Percentiles rank a stretch among this genome's conserved stretches.
phyloP scores from a whole-genome alignment of 2,329 filamentous ascomycete genomes.

The Paraphaeosphaeria minitans region DNA sequence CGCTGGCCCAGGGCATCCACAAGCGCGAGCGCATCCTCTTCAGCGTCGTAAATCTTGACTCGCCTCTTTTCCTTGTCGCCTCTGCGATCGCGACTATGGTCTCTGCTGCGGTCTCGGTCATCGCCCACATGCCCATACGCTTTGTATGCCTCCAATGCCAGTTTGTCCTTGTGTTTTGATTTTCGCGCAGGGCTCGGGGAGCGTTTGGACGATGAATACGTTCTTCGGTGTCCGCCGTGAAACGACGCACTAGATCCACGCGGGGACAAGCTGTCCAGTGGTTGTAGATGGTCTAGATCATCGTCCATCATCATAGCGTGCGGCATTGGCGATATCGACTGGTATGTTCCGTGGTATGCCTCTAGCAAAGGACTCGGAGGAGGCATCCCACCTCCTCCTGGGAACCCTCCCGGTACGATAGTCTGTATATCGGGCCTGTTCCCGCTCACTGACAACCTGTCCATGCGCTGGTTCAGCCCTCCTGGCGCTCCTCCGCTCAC shows the following conservation, averaged over 20 bases:
- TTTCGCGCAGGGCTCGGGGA: conserved; percentile 36
- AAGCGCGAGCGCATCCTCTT: conserved; percentile 76
- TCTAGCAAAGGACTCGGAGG: conserved; percentile 86
- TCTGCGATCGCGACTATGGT: conserved; percentile 17
- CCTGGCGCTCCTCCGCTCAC: conserved; percentile 36
- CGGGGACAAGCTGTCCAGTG: conserved; percentile 40
- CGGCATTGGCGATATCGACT: conserved; percentile 93
- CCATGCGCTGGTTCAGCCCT: conserved; percentile 50
- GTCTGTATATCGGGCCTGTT: conserved; percentile 49
- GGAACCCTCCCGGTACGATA: conserved; percentile 35
- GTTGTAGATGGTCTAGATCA: conserved; percentile 55
- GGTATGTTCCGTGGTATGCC: conserved; percentile 91
- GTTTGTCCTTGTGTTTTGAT: conserved; percentile 37
- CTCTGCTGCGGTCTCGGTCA: conserved; percentile 16
- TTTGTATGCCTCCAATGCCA: conserved; percentile 41
- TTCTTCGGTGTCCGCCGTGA: conserved; percentile 32
- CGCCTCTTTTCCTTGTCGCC: conserved; percentile 54
- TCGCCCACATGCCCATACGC: conserved; percentile 39
- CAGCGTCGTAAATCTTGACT: conserved; percentile 82
- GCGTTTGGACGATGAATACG: conserved; percentile 39
- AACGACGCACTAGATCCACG: conserved; percentile 35
- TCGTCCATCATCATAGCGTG: conserved; percentile 69
- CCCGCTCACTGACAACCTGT: conserved; percentile 55
- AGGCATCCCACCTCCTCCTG: conserved; percentile 52
- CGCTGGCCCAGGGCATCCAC: conserved; percentile 74